phyloP scores from a whole-genome alignment of 1,284 basidiomycete species.

The Rhodotorula sp. region DNA sequence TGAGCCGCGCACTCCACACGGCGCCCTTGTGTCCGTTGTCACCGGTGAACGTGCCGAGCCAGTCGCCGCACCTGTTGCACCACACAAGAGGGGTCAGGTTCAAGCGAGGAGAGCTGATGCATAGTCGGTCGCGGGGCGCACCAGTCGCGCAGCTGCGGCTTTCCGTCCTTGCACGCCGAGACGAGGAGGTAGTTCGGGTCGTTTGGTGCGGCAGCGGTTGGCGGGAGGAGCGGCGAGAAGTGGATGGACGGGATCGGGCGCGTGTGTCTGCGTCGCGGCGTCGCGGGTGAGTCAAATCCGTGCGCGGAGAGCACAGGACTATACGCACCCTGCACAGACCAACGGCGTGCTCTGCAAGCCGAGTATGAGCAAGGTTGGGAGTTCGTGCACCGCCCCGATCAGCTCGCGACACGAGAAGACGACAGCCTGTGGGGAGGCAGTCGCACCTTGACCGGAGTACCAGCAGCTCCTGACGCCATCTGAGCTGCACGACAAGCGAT shows the following conservation, averaged over 20 bases:
- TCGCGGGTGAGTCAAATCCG: too few species aligned
- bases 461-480: too few species aligned
- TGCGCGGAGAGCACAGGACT: too few species aligned
- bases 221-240: conserved; percentile 35
- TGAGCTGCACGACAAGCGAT: too few species aligned
- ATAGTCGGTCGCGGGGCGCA: conserved; percentile 46
- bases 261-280: conserved; percentile 36
- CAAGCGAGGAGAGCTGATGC: not conserved
- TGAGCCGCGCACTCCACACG: conserved; percentile 95
- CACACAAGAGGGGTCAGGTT: not conserved
- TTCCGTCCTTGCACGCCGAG: conserved; percentile 94
- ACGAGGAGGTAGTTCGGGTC: conserved; percentile 84
- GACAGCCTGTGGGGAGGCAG: too few species aligned
- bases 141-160: conserved; percentile 94
- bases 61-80: conserved; percentile 70
- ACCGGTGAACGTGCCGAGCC: conserved; percentile 86
- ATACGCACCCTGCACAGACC: conserved; percentile 33
- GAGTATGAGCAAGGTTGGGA: too few species aligned
- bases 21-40: conserved; percentile 85
- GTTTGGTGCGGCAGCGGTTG: conserved; percentile 1
- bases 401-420: too few species aligned
- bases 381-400: too few species aligned
- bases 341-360: conserved; percentile 38
- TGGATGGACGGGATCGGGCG: conserved; percentile 41
- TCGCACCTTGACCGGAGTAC: too few species aligned